Conservation (phyloP, 495 filamentous ascomycete genomes). For the Sphaerosporella brunnea region DNA sequence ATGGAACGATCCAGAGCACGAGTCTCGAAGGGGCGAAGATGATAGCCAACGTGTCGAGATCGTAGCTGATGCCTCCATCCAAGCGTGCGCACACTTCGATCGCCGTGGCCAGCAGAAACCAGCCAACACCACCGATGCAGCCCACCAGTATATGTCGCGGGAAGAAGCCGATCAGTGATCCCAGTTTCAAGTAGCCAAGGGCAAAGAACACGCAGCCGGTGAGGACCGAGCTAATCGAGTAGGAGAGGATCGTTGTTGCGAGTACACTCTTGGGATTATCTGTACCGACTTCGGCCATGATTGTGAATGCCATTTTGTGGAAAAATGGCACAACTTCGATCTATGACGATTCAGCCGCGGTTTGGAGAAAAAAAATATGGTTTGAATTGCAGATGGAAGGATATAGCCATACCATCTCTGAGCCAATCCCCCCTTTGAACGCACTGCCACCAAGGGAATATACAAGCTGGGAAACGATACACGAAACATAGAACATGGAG, state of each 20-base stretch:
- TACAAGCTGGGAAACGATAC: slow-evolving; percentile 82
- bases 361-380: too few species aligned
- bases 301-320: slow-evolving; percentile 87
- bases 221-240: slow-evolving; percentile 75
- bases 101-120: slow-evolving; percentile 79
- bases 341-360: slow-evolving; percentile 28
- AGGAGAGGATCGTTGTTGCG: slow-evolving; percentile 80
- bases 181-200: slow-evolving; percentile 70
- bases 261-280: slow-evolving; percentile 69
- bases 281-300: slow-evolving; percentile 57
- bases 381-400: too few species aligned
- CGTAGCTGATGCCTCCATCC: slow-evolving; percentile 64
- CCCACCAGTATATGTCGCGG: slow-evolving; percentile 90
- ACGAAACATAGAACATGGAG: slow-evolving; percentile 97
- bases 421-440: slow-evolving; percentile 83
- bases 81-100: slow-evolving; percentile 88
- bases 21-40: slow-evolving; percentile 55
- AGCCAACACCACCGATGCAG: slow-evolving; percentile 95
- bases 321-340: slow-evolving; percentile 97
- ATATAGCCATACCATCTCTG: slow-evolving; percentile 57
- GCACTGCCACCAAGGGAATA: slow-evolving; percentile 71
- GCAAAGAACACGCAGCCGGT: slow-evolving; percentile 81
- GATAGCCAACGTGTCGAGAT: slow-evolving; percentile 51
- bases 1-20: slow-evolving; percentile 64
- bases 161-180: slow-evolving; percentile 88